Evolutionary conservation across 2,329 filamentous ascomycete genomes (phyloP), one percentile per base, ranked within the genome.

Genomic region (Penicillium capsulatum): DNA sequence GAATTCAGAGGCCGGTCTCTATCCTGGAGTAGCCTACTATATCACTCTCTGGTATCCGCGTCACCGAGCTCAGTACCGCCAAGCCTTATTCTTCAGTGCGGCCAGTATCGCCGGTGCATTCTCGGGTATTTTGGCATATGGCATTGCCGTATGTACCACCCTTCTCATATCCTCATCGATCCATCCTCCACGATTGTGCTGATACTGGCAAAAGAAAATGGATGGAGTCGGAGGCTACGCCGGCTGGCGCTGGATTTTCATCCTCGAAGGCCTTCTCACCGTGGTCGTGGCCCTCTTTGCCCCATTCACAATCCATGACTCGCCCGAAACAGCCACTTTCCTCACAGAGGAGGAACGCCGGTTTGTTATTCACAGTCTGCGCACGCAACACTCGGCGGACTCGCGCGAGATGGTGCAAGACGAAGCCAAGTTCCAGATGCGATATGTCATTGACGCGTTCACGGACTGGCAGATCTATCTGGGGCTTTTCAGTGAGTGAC

Each of bases 171-270:
- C 19, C 19, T 5, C 61, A 8, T 11, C 9, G 28, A 35, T 30
- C 3, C 15, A 3, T 33, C 2, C 17, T 14, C 9, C 13, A n/a
- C 5, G 26, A 6, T 11, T n/a, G 13, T 28, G n/a, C 26, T 28
- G 13, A 28, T 24, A 24, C 9, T 28, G 26, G 6, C 1, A 28
- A 24, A 29, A 65, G 54, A 68, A 71, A 55, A 74, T 77, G 70
- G 67, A 73, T 34, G 73, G 73, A 1, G 60, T 72, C 4, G 67
- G 64, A 3, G 68, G 68, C 5, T 67, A 66, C 32, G 59, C 59
- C 11, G 71, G 70, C 31, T 75, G 72, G 72, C 59, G 70, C 34
- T 73, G 71, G 72, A 71, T 73, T 32, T 72, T 73, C 42, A 72
- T 74, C 27, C 51, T 73, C 9, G 72, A 75, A 48, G 72, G 72